Percentiles rank a stretch among this genome's conserved stretches.
phyloP scores from a whole-genome alignment of 148 eudicot genomes.

The Rhododendron henanense region DNA sequence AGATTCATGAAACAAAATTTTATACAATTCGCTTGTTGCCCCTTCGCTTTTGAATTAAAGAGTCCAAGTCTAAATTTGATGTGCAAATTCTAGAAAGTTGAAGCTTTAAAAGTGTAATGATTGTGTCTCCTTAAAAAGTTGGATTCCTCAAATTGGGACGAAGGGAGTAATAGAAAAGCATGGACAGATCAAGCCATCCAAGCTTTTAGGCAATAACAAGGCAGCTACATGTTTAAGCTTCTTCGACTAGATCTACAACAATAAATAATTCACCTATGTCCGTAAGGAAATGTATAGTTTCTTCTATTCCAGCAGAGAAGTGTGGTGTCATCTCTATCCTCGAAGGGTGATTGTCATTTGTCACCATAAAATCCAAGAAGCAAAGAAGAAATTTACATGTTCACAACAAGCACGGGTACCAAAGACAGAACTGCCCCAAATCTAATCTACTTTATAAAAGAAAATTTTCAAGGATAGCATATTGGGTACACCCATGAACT shows the following conservation, averaged over 20 bases:
- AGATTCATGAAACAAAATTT: neutral
- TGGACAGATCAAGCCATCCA: neutral
- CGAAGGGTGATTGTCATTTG: neutral
- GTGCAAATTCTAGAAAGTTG: neutral
- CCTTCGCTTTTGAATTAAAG: neutral
- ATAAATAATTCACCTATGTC: neutral
- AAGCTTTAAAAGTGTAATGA: neutral
- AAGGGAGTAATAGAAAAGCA: neutral
- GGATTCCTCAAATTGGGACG: neutral
- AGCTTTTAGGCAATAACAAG: neutral
- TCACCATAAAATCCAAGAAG: neutral
- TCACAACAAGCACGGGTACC: neutral
- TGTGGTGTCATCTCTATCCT: neutral
- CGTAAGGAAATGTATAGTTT: neutral
- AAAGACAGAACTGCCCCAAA: neutral
- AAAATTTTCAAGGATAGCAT: neutral
- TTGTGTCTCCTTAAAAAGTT: neutral
- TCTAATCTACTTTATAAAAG: neutral
- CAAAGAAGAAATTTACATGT: neutral
- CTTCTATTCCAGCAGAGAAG: neutral
- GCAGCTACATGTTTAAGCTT: slow-evolving; percentile 6
- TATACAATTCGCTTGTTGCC: neutral
- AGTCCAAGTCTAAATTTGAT: neutral
- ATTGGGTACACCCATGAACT: neutral
- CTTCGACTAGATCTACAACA: neutral